Base-by-base conservation (phyloP, 805 yeast species). In the Candida cerambycidarum region DNA sequence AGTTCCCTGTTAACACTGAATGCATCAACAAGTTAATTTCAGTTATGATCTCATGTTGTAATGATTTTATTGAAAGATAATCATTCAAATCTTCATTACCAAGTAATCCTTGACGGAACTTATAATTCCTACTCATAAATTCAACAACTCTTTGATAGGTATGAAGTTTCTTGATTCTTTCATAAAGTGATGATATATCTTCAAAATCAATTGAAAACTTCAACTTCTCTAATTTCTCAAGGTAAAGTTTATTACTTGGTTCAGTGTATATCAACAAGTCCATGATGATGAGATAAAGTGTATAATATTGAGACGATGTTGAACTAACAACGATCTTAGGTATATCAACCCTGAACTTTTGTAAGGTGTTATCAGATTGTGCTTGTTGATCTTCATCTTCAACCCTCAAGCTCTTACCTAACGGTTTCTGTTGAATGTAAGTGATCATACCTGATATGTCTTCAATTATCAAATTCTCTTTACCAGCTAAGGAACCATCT, bases 231-330 rank as follows among this genome's bases (percentile, higher is more conserved):
- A 87, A 67, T 28, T 76, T 74, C 42, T 85, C 83, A 27, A 74
- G 72, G 32, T 83, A 58, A 27, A 69, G 65, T 46, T 79, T 78
- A 33, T 77, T 74, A 50, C 76, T 73, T 4, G 96, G 95, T 50
- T 88, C 96, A 5, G 79, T 70, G 56, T 87, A 88, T 24, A 87
- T 69, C 45, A 92, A 56, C 34, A 90, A 63, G 41, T 83, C 81
- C 52, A 79, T 71, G 0, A 77, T 69, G 29, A 89, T 78, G 12
- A 77, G 71, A 55, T 80, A 85, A 11, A 88, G 61, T 0, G 89
- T 72, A 48, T 72, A 71, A 58, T 87, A 90, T 55, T 89, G 95
- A 34, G 65, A 62, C 0, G 96, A 83, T 41, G 89, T 89, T 41
- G 89, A 78, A 5, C 80, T 69, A 1, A 89, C 73, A 4, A 76